Conservation (phyloP, 345 rosid species). For the Hypericum perforatum region DNA sequence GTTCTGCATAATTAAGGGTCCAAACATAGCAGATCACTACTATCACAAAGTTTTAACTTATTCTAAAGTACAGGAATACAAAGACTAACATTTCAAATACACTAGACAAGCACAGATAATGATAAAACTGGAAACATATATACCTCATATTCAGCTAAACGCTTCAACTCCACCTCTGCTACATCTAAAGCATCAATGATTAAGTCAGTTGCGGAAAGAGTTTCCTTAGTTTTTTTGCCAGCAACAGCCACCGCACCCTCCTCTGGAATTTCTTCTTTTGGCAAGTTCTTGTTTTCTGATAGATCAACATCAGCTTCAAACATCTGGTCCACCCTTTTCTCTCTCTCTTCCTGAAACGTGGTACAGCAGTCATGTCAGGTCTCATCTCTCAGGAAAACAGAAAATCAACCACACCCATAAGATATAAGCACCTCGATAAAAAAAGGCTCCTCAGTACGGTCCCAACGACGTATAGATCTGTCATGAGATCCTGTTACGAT, state of each 20-base stretch:
- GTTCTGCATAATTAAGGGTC: no score
- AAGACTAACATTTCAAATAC: background rate
- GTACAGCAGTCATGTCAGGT: constrained; percentile 3
- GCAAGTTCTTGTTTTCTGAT: constrained; percentile 45
- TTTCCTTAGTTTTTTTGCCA: constrained; percentile 71
- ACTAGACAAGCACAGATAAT: background rate
- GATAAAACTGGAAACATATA: background rate
- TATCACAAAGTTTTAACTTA: no score
- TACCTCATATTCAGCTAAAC: constrained; percentile 68
- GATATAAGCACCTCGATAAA: constrained; percentile 62
- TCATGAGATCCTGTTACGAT: constrained; percentile 97
- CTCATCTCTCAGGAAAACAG: background rate
- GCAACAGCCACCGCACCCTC: constrained; percentile 91
- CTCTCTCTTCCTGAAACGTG: constrained; percentile 82
- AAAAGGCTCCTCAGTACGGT: constrained; percentile 91
- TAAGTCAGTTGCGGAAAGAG: constrained; percentile 68
- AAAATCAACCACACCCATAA: background rate
- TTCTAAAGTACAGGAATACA: no score
- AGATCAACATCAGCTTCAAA: constrained; percentile 84
- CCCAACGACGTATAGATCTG: constrained; percentile 96
- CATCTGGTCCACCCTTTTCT: constrained; percentile 84
- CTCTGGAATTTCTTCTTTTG: constrained; percentile 69
- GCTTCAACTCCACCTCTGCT: constrained; percentile 58
- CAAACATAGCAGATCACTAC: no score
- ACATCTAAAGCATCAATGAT: constrained; percentile 70